These are phyloP conservation scores for Komagataella kurtzmanii DNA, from an alignment of 805 yeast species.

Conservation along the genomic window DNA sequence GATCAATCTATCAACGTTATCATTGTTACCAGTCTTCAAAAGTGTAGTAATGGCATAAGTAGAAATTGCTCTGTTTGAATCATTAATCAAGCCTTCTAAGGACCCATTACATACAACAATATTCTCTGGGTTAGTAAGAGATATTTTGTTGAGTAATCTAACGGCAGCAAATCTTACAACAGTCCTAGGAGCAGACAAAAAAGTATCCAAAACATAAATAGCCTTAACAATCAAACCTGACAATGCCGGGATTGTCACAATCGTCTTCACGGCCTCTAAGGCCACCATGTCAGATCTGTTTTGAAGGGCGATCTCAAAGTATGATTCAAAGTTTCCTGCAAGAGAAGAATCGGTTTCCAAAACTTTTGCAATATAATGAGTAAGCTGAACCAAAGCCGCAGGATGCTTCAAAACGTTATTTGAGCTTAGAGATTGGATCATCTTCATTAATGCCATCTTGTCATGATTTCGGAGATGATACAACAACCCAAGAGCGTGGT, in stretches of 20 bases:
- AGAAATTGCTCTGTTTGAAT: slow-evolving; percentile 81
- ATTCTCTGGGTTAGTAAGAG: slow-evolving; percentile 70
- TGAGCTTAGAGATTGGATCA: slow-evolving; percentile 63
- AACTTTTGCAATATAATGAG: slow-evolving; percentile 66
- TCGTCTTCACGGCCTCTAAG: slow-evolving; percentile 79
- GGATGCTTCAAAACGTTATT: slow-evolving; percentile 60
- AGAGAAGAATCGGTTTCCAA: slow-evolving; percentile 60
- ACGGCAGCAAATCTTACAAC: slow-evolving; percentile 90
- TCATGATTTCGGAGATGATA: slow-evolving; percentile 85
- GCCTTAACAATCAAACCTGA: slow-evolving; percentile 61
- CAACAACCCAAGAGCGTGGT: slow-evolving; percentile 87
- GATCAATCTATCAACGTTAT: slow-evolving; percentile 79
- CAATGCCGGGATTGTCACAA: slow-evolving; percentile 41
- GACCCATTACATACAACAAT: slow-evolving; percentile 71
- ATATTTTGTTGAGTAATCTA: slow-evolving; percentile 74
- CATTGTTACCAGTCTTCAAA: slow-evolving; percentile 87
- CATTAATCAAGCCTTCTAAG: slow-evolving; percentile 77
- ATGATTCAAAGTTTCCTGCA: slow-evolving; percentile 43
- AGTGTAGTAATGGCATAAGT: slow-evolving; percentile 95
- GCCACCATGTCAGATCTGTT: slow-evolving; percentile 84
- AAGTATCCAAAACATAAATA: slow-evolving; percentile 57
- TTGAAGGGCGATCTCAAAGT: slow-evolving; percentile 57
- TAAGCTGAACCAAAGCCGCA: slow-evolving; percentile 73
- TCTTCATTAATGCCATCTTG: slow-evolving; percentile 83
- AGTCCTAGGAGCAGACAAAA: slow-evolving; percentile 78